A percentile compares a stretch with the other conserved stretches of the same genome.
Evolutionary conservation across 2,329 filamentous ascomycete species (phyloP).

Genomic region (Talaromyces sp.): DNA sequence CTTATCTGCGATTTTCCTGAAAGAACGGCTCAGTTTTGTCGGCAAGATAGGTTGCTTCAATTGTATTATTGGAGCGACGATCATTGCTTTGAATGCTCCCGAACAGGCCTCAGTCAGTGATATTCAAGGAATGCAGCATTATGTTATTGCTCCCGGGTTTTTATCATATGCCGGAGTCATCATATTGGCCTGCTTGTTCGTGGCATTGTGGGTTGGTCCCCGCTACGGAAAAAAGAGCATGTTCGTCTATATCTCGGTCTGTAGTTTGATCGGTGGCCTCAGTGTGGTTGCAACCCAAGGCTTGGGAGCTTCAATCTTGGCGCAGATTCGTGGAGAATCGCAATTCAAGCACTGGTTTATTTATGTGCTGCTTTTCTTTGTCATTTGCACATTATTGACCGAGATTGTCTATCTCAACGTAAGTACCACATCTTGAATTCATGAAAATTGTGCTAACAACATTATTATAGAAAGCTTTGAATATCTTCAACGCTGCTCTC

Average conservation of each 20-base stretch:
- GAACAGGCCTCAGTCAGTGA: constrained; percentile 74
- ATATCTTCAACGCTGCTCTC: constrained; percentile 91
- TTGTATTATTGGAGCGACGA: constrained; percentile 85
- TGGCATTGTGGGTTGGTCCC: constrained; percentile 76
- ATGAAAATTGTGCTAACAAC: not conserved
- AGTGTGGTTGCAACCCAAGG: constrained; percentile 95
- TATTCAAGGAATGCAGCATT: constrained; percentile 89
- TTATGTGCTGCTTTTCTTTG: constrained; percentile 86
- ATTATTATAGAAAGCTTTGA: constrained; percentile 81
- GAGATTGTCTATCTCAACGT: constrained; percentile 96
- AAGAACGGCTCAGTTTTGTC: constrained; percentile 90
- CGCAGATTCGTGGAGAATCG: constrained; percentile 70
- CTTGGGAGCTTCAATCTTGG: constrained; percentile 82
- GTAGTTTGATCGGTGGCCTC: constrained; percentile 87
- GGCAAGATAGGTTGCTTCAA: constrained; percentile 95
- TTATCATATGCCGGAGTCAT: constrained; percentile 78
- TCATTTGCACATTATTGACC: constrained; percentile 78
- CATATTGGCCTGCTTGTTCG: constrained; percentile 64
- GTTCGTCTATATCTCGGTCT: constrained; percentile 95
- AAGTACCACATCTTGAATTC: constrained; percentile 40
- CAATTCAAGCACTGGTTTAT: constrained; percentile 99
- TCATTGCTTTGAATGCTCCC: constrained; percentile 93
- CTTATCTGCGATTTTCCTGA: constrained; percentile 88
- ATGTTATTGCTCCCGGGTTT: constrained; percentile 81
- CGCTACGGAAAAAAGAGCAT: constrained; percentile 94